Percentiles rank a stretch among this genome's conserved stretches.
These are phyloP conservation scores for Metarhizium robertsii DNA, from an alignment of 2,329 filamentous ascomycete genomes.

Conservation along the genomic window DNA sequence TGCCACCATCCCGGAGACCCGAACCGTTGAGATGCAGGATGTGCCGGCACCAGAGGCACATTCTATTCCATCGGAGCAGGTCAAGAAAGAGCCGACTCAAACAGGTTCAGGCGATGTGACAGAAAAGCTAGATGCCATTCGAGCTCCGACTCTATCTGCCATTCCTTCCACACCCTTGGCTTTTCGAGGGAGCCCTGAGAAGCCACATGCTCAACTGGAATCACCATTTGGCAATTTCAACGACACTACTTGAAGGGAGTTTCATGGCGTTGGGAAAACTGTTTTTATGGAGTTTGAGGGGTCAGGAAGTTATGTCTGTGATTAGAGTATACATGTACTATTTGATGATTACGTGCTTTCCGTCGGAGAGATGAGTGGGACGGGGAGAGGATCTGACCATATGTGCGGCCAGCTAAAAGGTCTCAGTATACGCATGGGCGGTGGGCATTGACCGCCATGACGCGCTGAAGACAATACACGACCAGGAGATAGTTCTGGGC, in stretches of 20 bases:
- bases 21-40: constrained; percentile 18
- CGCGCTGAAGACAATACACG: not conserved
- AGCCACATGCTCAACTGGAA: constrained; percentile 28
- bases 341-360: not conserved
- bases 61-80: constrained; percentile 1
- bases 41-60: constrained; percentile 6
- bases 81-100: constrained; percentile 8
- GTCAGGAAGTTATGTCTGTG: not conserved
- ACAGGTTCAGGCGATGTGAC: constrained; percentile 7
- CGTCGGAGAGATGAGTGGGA: not conserved
- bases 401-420: not conserved
- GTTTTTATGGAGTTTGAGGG: constrained; percentile 5
- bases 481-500: not conserved
- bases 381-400: not conserved
- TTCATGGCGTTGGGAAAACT: constrained; percentile 8
- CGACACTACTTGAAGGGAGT: constrained; percentile 15
- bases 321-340: not conserved
- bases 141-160: constrained; percentile 18
- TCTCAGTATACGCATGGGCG: not conserved
- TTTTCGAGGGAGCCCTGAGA: constrained; percentile 54
- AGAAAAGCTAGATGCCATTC: constrained; percentile 2
- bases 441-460: not conserved
- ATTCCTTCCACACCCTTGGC: constrained; percentile 39
- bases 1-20: constrained; percentile 7
- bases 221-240: constrained; percentile 22